Evolutionary conservation across 192 early-diverging fungal species (phyloP).

Genomic region (Phycomyces nitens): DNA sequence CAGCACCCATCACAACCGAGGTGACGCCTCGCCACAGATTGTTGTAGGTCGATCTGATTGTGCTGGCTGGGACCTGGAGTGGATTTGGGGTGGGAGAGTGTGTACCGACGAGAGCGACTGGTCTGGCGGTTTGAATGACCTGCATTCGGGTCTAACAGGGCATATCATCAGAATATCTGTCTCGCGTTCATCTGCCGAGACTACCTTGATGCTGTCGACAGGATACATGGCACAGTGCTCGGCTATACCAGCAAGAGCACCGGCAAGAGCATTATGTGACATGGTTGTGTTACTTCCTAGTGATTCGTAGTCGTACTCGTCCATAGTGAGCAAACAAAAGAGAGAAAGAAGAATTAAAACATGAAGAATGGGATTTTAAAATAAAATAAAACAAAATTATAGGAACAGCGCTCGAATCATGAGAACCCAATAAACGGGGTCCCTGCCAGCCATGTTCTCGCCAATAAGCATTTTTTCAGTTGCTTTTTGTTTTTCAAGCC

Average conservation of each 20-base stretch:
- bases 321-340: conserved; percentile 19
- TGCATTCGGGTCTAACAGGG: conserved; percentile 85
- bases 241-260: conserved; percentile 94
- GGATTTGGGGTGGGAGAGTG: conserved; percentile 12
- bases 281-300: conserved; percentile 76
- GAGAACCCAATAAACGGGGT: background rate
- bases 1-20: conserved; percentile 87
- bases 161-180: conserved; percentile 8
- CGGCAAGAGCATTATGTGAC: conserved; percentile 79
- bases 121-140: conserved; percentile 60
- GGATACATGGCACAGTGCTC: conserved; percentile 96
- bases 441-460: too few relatives aligned
- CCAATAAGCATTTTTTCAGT: too few relatives aligned
- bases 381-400: background rate
- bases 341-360: background rate
- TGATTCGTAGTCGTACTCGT: conserved; percentile 87
- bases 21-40: conserved; percentile 92
- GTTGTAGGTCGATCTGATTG: conserved; percentile 15
- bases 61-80: background rate
- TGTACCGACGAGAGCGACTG: conserved; percentile 60
- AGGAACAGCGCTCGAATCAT: background rate
- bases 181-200: background rate
- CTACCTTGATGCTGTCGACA: conserved; percentile 90
- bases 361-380: background rate
- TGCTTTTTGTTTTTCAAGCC: too few relatives aligned